Percentiles rank a stretch among this genome's conserved stretches.
Conservation (phyloP, 805 yeast species). For the Kurtzmaniella cleridarum region DNA sequence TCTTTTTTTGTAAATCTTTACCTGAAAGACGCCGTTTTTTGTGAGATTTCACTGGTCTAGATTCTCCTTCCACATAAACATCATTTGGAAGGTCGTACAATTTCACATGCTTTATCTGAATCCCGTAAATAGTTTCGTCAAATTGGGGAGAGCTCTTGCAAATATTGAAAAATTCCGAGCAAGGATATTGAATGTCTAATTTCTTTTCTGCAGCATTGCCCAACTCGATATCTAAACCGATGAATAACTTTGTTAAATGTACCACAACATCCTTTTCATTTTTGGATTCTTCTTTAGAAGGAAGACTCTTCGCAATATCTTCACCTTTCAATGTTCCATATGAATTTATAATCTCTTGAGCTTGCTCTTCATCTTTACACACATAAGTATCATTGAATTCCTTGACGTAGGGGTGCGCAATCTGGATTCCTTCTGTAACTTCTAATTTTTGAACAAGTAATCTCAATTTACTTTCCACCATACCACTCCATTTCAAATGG, state of each 20-base stretch:
- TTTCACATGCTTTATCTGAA: constrained; percentile 61
- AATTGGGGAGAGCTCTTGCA: constrained; percentile 72
- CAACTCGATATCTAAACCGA: constrained; percentile 63
- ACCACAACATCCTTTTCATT: constrained; percentile 22
- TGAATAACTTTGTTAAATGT: constrained; percentile 68
- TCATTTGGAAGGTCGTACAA: constrained; percentile 77
- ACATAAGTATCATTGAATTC: constrained; percentile 54
- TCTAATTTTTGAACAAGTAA: constrained; percentile 81
- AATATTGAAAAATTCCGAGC: constrained; percentile 78
- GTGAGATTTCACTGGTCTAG: constrained; percentile 57
- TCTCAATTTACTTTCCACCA: constrained; percentile 85
- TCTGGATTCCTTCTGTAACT: constrained; percentile 60
- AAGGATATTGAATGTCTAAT: constrained; percentile 83
- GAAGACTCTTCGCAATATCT: constrained; percentile 20
- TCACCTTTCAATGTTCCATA: constrained; percentile 62
- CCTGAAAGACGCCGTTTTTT: constrained; percentile 28
- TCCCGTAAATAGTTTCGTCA: constrained; percentile 52
- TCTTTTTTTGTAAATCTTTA: constrained; percentile 12
- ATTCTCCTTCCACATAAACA: constrained; percentile 74
- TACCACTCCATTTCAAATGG: constrained; percentile 86
- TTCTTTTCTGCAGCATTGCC: constrained; percentile 47
- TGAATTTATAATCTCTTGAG: constrained; percentile 49
- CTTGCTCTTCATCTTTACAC: constrained; percentile 46
- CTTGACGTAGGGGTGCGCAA: constrained; percentile 90
- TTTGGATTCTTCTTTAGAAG: constrained; percentile 9